Conservation (phyloP, 306 rosid species). For the Quercus alba region DNA sequence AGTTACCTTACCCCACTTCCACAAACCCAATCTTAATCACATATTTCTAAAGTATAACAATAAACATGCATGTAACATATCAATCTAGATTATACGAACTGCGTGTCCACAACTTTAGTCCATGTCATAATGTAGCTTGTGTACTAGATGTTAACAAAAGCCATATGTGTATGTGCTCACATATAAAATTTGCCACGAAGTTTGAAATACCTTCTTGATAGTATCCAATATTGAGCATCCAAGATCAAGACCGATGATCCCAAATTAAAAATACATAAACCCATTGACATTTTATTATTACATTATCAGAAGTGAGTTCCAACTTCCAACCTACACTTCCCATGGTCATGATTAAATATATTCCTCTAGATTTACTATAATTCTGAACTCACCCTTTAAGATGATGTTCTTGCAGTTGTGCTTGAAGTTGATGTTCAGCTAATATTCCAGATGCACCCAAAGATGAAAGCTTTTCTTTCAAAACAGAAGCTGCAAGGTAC, state of each 20-base stretch:
- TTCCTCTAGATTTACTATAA: conserved; percentile 7
- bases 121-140: background rate
- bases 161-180: background rate
- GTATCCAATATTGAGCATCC: background rate
- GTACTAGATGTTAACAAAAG: background rate
- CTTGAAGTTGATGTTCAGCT: conserved; percentile 99
- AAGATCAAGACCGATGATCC: conserved; percentile 15
- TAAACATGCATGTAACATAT: background rate
- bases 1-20: too few species aligned
- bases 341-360: conserved; percentile 2
- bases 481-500: conserved; percentile 77
- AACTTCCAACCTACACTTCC: conserved; percentile 17
- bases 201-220: background rate
- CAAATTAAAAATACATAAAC: background rate
- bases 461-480: conserved; percentile 84
- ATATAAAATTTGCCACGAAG: background rate
- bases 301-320: background rate
- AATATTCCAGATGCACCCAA: conserved; percentile 96
- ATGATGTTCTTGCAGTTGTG: conserved; percentile 94
- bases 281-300: background rate
- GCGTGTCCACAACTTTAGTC: background rate
- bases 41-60: background rate
- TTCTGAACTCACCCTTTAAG: conserved; percentile 68
- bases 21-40: background rate
- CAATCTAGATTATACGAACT: background rate